Percentiles rank a stretch among this genome's conserved stretches.
phyloP scores from a whole-genome alignment of 768 basidiomycete species.

The Pleurotus pulmonarius region DNA sequence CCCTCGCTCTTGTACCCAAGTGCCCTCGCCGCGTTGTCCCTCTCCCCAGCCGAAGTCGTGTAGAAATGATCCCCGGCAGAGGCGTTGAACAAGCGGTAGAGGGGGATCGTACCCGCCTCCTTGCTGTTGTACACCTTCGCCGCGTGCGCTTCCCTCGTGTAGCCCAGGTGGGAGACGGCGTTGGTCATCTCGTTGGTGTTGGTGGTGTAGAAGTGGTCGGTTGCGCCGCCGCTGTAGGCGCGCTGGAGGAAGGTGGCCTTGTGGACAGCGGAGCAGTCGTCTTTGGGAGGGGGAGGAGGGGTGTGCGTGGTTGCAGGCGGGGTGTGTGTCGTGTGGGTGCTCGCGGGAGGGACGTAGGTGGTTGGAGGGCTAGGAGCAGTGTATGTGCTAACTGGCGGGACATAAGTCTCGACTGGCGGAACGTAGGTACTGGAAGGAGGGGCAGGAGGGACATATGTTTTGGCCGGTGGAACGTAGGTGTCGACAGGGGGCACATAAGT shows the following conservation, averaged over 20 bases:
- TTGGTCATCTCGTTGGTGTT: conserved; percentile 5
- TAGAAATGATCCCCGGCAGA: conserved; percentile 2
- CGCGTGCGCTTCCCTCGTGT: background rate
- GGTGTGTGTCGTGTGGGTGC: background rate
- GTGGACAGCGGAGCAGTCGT: background rate
- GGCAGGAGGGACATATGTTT: background rate
- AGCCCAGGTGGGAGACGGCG: background rate
- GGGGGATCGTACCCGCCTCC: conserved; percentile 7
- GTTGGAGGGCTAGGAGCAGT: too few relatives aligned
- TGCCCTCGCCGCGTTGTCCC: conserved; percentile 2
- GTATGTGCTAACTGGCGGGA: too few relatives aligned
- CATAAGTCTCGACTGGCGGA: too few relatives aligned
- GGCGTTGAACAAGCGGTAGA: conserved; percentile 3
- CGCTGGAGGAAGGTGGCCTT: conserved; percentile 5
- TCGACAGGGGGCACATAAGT: too few relatives aligned
- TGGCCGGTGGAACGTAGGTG: background rate
- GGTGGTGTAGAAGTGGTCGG: conserved; percentile 7
- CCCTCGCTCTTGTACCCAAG: conserved; percentile 5
- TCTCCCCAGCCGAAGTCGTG: background rate
- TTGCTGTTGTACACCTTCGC: conserved; percentile 3
- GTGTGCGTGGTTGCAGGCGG: background rate
- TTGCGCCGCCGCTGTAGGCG: background rate
- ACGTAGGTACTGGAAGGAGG: too few relatives aligned
- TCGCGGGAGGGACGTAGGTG: background rate
- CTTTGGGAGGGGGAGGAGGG: background rate